Base-by-base conservation (phyloP, 305 asterid species). In the Solanum hybrid region DNA sequence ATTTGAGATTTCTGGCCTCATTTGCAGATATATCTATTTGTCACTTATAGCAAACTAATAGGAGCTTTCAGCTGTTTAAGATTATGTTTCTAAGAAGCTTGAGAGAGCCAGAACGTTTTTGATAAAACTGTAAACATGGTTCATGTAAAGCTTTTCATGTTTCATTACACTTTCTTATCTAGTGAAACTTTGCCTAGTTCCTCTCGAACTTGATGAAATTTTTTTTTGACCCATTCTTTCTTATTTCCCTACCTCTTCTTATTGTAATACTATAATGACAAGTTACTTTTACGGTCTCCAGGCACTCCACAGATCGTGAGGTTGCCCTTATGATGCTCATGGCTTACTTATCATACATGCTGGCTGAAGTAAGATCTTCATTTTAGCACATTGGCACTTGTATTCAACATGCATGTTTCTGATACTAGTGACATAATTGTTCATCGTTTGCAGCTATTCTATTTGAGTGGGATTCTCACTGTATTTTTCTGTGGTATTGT, bases 401-500 rank as follows among this genome's bases (percentile, higher is more conserved):
- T 31, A 31, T 51, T 68, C 41, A 84, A 31, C 1, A 41, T 27
- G 65, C 75, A 84, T 57, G 39, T 51, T 20, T 57, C 41, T 84
- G 39, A 29, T 84, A 20, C 75, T 31, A 51, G 76, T 51, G 7
- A 51, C 31, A 6, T 77, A 36, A 37, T 10, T 65, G 13, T 90
- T 75, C 70, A 72, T 89, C 20, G 72, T 75, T 33, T 86, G 91
- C 93, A 93, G 93, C 51, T 92, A 57, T 93, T 87, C 87, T 85
- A 91, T 90, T 78, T 93, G 76, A 92, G 93, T 78, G 92, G 92
- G 78, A 93, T 93, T 86, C 94, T 93, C 77, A 91, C 94, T 5
- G 94, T 93, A 80, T 93, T 93, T 79, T 93, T 93, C 76, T 93
- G 94, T 90, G 94, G 94, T 87, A 93, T 93, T 86, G 94, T 91